Base-by-base conservation (phyloP, 371 early-diverging fungal genomes). In the Nematocida minor region DNA sequence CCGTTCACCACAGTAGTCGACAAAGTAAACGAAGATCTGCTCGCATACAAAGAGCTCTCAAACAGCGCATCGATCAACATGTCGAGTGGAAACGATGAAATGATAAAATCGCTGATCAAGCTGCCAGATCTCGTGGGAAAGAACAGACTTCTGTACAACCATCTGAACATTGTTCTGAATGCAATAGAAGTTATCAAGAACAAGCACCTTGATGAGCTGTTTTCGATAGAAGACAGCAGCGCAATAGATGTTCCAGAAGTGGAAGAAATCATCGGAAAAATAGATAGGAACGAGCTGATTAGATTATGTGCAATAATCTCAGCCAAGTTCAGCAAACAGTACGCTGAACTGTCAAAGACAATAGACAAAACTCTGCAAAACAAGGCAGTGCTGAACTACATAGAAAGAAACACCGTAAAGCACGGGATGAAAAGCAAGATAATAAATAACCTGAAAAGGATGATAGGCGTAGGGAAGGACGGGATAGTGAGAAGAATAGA, bases 1-100 rank as follows among this genome's bases (percentile, higher is more conserved):
- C 95, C 96, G 25, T 97, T 99, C 83, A 96, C 95, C 9, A 89
- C 93, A 81, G 96, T 96, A 3, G 97, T 95, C 7, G 91, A 91
- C 85, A 81, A 36, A 42, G 80, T 85, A 57, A 83, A 86, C 42
- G 66, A 80, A n/a, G 84, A 82, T 62, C 66, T 85, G 1, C 41
- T 60, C 22, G 79, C 81, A 34, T 85, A 84, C 67, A 86, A 84
- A 51, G 85, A 78, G 84, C 84, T 41, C 44, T 86, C 64, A 83
- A 83, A 25, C 55, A 80, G 40, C 44, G 81, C 54, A 67, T 74
- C 79, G 9, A 69, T 84, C 11, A 67, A 82, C 22, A 57, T 63
- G 27, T 77, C 60, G 18, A 69, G 55, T 2, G 82, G 80, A 48
- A 82, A 82, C 57, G 77, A 74, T 31, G 57, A 36, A 2, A 78